phyloP scores from a whole-genome alignment of 768 basidiomycete species.

The Phanerodontia chrysosporium region DNA sequence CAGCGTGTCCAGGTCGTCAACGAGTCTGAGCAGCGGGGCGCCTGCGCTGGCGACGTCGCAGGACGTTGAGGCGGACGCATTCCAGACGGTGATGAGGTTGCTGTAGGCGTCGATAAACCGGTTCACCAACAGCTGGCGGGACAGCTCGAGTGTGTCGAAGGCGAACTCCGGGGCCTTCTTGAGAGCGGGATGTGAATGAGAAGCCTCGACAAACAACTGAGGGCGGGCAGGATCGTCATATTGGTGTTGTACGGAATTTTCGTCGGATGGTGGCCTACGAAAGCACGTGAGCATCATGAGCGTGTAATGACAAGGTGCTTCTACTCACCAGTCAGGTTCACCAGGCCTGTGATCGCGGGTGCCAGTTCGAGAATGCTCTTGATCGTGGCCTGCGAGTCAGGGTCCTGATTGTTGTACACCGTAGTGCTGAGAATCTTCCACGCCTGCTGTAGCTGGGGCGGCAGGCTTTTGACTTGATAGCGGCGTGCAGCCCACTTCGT shows the following conservation, averaged over 20 bases:
- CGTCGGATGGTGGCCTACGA: slow-evolving; percentile 29
- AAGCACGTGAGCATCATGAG: not conserved
- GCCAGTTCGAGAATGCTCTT: slow-evolving; percentile 36
- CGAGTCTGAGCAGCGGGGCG: slow-evolving; percentile 25
- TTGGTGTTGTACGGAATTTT: slow-evolving; percentile 34
- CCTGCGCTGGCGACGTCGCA: slow-evolving; percentile 21
- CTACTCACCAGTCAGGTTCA: slow-evolving; percentile 22
- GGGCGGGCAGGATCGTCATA: slow-evolving; percentile 23
- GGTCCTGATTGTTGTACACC: slow-evolving; percentile 35
- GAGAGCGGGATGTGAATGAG: slow-evolving; percentile 16
- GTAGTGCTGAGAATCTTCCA: slow-evolving; percentile 34
- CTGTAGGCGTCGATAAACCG: slow-evolving; percentile 32
- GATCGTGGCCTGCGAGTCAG: slow-evolving; percentile 28
- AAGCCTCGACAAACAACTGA: slow-evolving; percentile 20
- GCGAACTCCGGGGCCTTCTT: slow-evolving; percentile 28
- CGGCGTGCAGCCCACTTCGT: slow-evolving; percentile 32
- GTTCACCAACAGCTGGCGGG: slow-evolving; percentile 37
- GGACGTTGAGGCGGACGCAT: slow-evolving; percentile 19
- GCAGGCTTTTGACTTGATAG: slow-evolving; percentile 27
- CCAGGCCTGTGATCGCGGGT: slow-evolving; percentile 31
- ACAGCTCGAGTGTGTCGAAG: slow-evolving; percentile 36
- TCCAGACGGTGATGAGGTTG: slow-evolving; percentile 27
- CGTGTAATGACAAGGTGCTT: not conserved
- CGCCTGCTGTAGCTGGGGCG: slow-evolving; percentile 25
- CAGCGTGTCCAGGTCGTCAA: slow-evolving; percentile 32